Conservation (phyloP, 1,284 basidiomycete species). For the Puccinia coronata region DNA sequence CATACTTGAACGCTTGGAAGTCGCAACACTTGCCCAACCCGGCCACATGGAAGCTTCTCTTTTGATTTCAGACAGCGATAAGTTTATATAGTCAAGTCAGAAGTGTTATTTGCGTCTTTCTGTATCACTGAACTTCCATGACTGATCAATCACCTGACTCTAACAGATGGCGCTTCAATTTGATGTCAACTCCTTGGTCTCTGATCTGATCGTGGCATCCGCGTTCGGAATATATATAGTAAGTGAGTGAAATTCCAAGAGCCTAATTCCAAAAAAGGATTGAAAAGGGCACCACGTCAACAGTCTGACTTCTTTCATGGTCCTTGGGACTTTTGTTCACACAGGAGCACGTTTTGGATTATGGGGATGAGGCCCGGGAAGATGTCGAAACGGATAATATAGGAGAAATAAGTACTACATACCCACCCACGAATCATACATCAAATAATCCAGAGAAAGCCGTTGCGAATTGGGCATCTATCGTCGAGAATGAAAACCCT, state of each 20-base stretch:
- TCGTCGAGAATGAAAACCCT: conserved; percentile 83
- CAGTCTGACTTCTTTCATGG: neutral
- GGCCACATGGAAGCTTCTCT: too few relatives aligned
- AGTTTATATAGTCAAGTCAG: conserved; percentile 23
- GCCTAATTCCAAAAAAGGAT: too few relatives aligned
- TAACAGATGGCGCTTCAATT: conserved; percentile 22
- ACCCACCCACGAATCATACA: conserved; percentile 91
- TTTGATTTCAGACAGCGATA: conserved; percentile 48
- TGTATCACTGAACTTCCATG: too few relatives aligned
- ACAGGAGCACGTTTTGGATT: too few relatives aligned
- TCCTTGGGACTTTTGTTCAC: too few relatives aligned
- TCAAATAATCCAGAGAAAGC: conserved; percentile 87
- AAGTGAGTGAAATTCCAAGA: neutral
- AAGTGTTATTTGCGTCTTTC: too few relatives aligned
- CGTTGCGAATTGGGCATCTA: conserved; percentile 78
- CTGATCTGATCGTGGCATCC: neutral
- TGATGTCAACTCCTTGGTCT: neutral
- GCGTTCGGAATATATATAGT: neutral
- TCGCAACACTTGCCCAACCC: too few relatives aligned
- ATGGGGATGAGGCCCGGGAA: conserved; percentile 75
- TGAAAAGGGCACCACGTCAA: too few relatives aligned
- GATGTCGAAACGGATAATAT: conserved; percentile 85
- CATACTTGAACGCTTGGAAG: too few relatives aligned
- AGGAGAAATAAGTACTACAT: conserved; percentile 99
- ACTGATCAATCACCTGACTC: neutral